phyloP scores from a whole-genome alignment of 225 moss, liverwort and hornwort species.

The Sphagnum contortum region DNA sequence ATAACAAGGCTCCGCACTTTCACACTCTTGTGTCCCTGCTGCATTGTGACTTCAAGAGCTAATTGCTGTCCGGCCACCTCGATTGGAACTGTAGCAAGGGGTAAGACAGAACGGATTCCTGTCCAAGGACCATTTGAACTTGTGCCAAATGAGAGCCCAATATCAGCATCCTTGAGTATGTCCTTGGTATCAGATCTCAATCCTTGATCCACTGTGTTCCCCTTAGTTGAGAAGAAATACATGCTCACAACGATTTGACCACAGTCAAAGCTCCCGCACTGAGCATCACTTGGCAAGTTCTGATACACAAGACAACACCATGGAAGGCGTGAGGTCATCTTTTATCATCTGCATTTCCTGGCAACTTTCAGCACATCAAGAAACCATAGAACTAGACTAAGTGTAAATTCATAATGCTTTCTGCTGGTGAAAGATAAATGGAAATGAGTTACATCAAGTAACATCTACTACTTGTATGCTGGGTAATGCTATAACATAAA shows the following conservation, averaged over 20 bases:
- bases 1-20: constrained; percentile 78
- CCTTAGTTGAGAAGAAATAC: constrained; percentile 69
- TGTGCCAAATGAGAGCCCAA: constrained; percentile 75
- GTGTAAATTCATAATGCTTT: too few relatives aligned
- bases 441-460: too few relatives aligned
- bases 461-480: too few relatives aligned
- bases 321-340: too few relatives aligned
- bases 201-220: constrained; percentile 26
- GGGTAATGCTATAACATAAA: too few relatives aligned
- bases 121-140: constrained; percentile 82
- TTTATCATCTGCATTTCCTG: too few relatives aligned
- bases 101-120: constrained; percentile 73
- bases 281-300: constrained; percentile 34
- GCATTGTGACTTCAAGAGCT: constrained; percentile 69
- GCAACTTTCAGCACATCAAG: too few relatives aligned
- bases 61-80: constrained; percentile 53
- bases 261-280: constrained; percentile 41
- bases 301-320: constrained; percentile 9
- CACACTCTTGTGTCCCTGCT: constrained; percentile 74
- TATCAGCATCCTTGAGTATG: constrained; percentile 48
- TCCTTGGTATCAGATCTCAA: constrained; percentile 46
- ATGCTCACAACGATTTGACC: constrained; percentile 69
- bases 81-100: constrained; percentile 67
- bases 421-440: too few relatives aligned
- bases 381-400: too few relatives aligned